A percentile compares a stretch with the other conserved stretches of the same genome.
phyloP scores from a whole-genome alignment of 2,329 filamentous ascomycete species.

The Aspergillus quadrilineatus region DNA sequence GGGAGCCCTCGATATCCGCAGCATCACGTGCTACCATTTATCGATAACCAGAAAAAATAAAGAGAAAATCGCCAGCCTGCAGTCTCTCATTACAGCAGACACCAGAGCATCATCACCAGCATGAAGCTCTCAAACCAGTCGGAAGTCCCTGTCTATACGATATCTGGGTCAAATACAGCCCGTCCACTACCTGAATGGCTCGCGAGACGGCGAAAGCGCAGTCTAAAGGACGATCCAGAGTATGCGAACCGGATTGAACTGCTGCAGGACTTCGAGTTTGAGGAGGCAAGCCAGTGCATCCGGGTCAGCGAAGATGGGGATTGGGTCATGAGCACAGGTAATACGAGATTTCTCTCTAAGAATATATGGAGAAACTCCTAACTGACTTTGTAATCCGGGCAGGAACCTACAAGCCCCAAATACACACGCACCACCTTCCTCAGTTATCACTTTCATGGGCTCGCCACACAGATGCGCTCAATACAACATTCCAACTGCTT shows the following conservation, averaged over 20 bases:
- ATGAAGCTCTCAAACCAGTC: constrained; percentile 64
- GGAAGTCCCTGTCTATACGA: constrained; percentile 86
- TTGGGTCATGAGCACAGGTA: constrained; percentile 92
- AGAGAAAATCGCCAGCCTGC: constrained; percentile 1
- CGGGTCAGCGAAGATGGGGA: constrained; percentile 91
- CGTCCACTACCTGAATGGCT: constrained; percentile 94
- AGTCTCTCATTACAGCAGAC: neutral
- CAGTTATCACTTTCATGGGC: constrained; percentile 92
- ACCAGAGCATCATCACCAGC: constrained; percentile 17
- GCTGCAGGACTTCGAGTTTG: constrained; percentile 96
- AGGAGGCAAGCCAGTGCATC: constrained; percentile 89
- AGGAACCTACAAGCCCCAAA: constrained; percentile 74
- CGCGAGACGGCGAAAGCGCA: constrained; percentile 81
- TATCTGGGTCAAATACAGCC: constrained; percentile 85
- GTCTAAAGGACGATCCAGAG: constrained; percentile 86
- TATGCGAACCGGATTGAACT: constrained; percentile 93
- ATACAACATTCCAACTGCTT: constrained; percentile 85
- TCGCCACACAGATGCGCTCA: constrained; percentile 86
- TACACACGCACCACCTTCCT: constrained; percentile 92
- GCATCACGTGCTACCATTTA: constrained; percentile 34
- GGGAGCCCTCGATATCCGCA: constrained; percentile 17
- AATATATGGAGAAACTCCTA: neutral
- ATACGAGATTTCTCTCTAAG: constrained; percentile 31
- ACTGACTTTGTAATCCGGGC: neutral
- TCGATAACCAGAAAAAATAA: constrained; percentile 21